Percentiles rank a stretch among this genome's conserved stretches.
phyloP scores from a whole-genome alignment of 2,329 filamentous ascomycete species.

The Neoscytalidium dimidiatum region DNA sequence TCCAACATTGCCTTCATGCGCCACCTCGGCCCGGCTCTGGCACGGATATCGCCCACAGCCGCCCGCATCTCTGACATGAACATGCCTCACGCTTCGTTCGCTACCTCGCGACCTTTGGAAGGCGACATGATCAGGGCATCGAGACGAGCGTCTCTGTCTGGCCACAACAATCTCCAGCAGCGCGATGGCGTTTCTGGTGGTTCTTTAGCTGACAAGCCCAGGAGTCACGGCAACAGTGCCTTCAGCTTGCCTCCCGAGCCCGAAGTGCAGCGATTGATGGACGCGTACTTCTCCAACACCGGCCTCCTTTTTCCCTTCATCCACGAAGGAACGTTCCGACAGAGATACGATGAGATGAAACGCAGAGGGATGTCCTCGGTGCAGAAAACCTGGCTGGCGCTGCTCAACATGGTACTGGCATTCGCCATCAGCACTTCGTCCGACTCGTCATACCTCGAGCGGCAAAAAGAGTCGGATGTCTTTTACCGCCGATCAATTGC shows the following conservation, averaged over 20 bases:
- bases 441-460: slow-evolving; percentile 30
- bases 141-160: slow-evolving; percentile 25
- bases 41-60: slow-evolving; percentile 25
- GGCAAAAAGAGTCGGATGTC: slow-evolving; percentile 45
- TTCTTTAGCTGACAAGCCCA: background rate
- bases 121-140: slow-evolving; percentile 26
- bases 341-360: slow-evolving; percentile 36
- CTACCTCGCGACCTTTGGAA: slow-evolving; percentile 18
- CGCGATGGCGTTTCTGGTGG: background rate
- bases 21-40: slow-evolving; percentile 33
- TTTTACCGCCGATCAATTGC: slow-evolving; percentile 49
- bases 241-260: slow-evolving; percentile 25
- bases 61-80: background rate
- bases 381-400: slow-evolving; percentile 52
- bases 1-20: slow-evolving; percentile 47
- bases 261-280: slow-evolving; percentile 34
- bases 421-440: slow-evolving; percentile 45
- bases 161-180: background rate
- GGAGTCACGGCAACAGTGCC: background rate
- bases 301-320: slow-evolving; percentile 44
- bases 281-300: slow-evolving; percentile 40
- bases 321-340: slow-evolving; percentile 38
- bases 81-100: background rate
- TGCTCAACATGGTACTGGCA: slow-evolving; percentile 54
- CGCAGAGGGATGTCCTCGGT: slow-evolving; percentile 36